Conservation (phyloP, 1,284 basidiomycete species). For the Apiotrichum porosum region DNA sequence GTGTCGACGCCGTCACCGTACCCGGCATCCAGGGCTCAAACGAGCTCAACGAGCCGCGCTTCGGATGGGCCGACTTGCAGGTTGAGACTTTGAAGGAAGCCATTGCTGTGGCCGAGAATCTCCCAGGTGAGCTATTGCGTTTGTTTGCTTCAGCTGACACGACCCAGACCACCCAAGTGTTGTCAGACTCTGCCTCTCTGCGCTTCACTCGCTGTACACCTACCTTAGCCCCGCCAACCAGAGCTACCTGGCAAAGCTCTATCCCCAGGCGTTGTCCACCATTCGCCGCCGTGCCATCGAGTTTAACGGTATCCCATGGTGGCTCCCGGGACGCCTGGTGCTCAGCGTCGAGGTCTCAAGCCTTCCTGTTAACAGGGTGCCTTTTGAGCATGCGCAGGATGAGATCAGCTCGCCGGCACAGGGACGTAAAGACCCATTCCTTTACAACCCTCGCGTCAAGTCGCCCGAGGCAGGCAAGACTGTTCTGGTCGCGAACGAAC, state of each 20-base stretch:
- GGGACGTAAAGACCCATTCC: slow-evolving; percentile 64
- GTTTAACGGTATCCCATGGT: slow-evolving; percentile 65
- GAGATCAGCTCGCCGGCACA: slow-evolving; percentile 21
- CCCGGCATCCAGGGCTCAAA: slow-evolving; percentile 3
- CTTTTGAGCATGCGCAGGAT: slow-evolving; percentile 60
- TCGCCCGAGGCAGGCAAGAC: slow-evolving; percentile 56
- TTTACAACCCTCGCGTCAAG: slow-evolving; percentile 74
- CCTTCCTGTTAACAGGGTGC: slow-evolving; percentile 63
- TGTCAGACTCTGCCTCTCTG: slow-evolving; percentile 54
- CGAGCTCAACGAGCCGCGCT: slow-evolving; percentile 46
- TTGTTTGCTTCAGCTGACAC: background rate
- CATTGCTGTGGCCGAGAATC: slow-evolving; percentile 78
- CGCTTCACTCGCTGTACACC: slow-evolving; percentile 63
- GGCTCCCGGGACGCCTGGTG: slow-evolving; percentile 69
- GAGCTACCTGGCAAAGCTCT: slow-evolving; percentile 66
- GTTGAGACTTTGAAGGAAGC: slow-evolving; percentile 85
- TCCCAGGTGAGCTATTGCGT: slow-evolving; percentile 70
- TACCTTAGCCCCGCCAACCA: slow-evolving; percentile 69
- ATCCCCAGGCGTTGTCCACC: slow-evolving; percentile 62
- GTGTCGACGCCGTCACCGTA: background rate
- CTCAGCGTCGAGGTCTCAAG: slow-evolving; percentile 71
- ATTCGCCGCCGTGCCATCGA: slow-evolving; percentile 68
- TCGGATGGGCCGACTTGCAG: slow-evolving; percentile 91
- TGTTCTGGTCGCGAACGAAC: slow-evolving; percentile 75
- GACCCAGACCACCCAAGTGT: slow-evolving; percentile 28